A percentile compares a stretch with the other conserved stretches of the same genome.
Evolutionary conservation across 257 asterid species (phyloP).

Genomic region (Solanum tacnaense): DNA sequence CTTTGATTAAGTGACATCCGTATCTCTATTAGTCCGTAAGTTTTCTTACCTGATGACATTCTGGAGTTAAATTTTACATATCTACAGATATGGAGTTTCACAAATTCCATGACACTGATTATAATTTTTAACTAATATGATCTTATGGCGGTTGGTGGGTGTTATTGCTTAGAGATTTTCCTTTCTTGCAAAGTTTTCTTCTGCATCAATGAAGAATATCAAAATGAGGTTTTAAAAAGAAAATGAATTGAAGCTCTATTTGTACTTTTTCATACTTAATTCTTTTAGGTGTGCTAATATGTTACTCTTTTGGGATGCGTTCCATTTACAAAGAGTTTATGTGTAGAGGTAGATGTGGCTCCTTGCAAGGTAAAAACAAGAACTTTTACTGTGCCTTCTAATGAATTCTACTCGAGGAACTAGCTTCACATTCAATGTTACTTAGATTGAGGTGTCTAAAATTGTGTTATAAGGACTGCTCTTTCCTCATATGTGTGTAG

Average conservation of each 20-base stretch:
- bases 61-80: neutral
- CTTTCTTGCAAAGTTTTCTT: neutral
- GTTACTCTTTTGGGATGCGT: neutral
- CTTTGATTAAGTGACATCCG: accelerated
- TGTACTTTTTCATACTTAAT: neutral
- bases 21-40: neutral
- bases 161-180: neutral
- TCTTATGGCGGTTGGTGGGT: neutral
- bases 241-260: neutral
- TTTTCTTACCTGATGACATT: neutral
- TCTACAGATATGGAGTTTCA: neutral
- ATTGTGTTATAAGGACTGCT: neutral
- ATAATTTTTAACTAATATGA: too few species aligned
- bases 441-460: neutral
- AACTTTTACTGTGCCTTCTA: neutral
- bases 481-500: neutral
- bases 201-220: neutral
- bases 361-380: neutral
- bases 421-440: neutral
- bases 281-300: neutral
- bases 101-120: neutral
- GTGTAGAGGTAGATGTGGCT: neutral
- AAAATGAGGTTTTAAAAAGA: too few species aligned
- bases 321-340: neutral
- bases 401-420: neutral